Evolutionary conservation across 1,139 yeast species (phyloP).

Genomic region (Casaregolazyma lundiana): DNA sequence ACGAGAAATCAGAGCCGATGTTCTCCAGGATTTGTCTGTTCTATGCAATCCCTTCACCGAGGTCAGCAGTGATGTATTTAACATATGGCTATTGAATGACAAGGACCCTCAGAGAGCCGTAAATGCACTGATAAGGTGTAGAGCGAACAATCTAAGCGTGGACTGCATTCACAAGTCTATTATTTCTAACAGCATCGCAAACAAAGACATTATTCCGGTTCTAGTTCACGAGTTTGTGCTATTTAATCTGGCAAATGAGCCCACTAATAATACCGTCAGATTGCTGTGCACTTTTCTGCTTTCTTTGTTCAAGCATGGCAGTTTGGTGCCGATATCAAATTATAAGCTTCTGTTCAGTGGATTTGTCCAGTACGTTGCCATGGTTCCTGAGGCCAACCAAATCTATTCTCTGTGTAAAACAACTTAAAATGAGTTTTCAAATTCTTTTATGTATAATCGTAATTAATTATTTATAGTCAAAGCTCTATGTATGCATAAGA

Average conservation of each 20-base stretch:
- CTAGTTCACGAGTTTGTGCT: conserved; percentile 22
- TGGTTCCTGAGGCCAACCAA: conserved; percentile 24
- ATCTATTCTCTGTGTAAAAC: conserved; percentile 18
- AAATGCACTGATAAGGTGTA: conserved; percentile 4
- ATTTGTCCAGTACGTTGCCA: conserved; percentile 26
- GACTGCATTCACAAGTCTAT: conserved; percentile 19
- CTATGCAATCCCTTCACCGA: conserved; percentile 7
- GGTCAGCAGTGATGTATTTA: conserved; percentile 3
- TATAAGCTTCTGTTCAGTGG: conserved; percentile 24
- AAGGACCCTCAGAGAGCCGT: conserved; percentile 1
- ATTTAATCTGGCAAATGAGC: conserved; percentile 13
- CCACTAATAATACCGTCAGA: conserved; percentile 13
- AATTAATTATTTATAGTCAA: background rate
- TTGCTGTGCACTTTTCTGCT: conserved; percentile 23
- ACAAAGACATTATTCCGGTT: conserved; percentile 17
- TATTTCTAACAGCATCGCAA: conserved; percentile 11
- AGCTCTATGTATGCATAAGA: no score
- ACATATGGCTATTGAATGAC: conserved; percentile 1
- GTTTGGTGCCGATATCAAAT: conserved; percentile 21
- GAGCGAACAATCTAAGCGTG: conserved; percentile 9
- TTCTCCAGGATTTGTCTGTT: background rate
- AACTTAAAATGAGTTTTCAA: background rate
- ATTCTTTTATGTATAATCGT: no score
- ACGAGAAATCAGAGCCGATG: background rate
- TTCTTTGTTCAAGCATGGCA: conserved; percentile 18